Evolutionary conservation across 495 filamentous ascomycete species (phyloP).

Genomic region (Daldinia loculata): DNA sequence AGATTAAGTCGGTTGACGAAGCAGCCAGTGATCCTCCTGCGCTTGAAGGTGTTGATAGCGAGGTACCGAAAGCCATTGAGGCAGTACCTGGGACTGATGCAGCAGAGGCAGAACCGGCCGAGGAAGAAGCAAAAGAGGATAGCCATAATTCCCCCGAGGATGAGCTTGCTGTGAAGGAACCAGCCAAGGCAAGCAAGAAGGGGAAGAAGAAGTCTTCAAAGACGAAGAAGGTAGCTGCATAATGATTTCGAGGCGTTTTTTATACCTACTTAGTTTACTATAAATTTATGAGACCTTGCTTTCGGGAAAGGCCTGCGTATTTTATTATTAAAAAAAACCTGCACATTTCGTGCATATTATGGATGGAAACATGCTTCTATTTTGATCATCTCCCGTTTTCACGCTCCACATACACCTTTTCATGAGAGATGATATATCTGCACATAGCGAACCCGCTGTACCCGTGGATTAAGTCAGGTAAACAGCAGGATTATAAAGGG

Average conservation of each 20-base stretch:
- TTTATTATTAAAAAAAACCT: too few species aligned
- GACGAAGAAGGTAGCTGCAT: conserved; percentile 47
- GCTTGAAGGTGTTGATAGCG: conserved; percentile 47
- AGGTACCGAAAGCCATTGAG: conserved; percentile 50
- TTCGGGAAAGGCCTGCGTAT: background rate
- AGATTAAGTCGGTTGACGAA: conserved; percentile 70
- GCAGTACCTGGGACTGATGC: conserved; percentile 32
- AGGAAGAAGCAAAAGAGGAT: conserved; percentile 25
- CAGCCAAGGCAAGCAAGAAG: conserved; percentile 45
- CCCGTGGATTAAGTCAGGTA: conserved; percentile 38
- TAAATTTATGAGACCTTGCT: background rate
- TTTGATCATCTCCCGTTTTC: background rate
- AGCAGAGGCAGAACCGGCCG: conserved; percentile 10
- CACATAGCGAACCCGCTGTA: conserved; percentile 50
- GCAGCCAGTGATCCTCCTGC: conserved; percentile 29
- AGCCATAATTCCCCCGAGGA: conserved; percentile 14
- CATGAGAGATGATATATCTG: conserved; percentile 35
- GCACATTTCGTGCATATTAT: background rate
- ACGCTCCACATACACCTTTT: background rate
- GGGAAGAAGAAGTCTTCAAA: conserved; percentile 52
- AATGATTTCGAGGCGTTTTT: conserved; percentile 27
- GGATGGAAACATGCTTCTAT: background rate
- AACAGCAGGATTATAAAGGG: conserved; percentile 49
- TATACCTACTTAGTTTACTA: conserved; percentile 6
- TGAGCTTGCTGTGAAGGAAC: conserved; percentile 25